Base-by-base conservation (phyloP, 2,329 filamentous ascomycete species). In the Teratosphaeria viscida region DNA sequence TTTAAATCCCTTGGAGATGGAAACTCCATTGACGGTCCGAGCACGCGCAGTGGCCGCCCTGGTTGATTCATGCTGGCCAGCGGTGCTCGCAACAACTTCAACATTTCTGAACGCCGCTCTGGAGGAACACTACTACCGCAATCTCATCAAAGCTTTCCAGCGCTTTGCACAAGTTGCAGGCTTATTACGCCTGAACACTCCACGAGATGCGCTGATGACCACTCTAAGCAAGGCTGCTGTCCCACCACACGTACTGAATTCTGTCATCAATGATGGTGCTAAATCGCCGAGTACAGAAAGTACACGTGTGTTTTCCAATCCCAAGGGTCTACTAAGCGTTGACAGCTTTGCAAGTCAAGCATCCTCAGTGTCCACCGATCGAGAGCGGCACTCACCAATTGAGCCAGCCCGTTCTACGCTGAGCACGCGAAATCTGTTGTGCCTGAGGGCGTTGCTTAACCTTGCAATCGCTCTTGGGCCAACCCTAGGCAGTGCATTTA, bases 121-220 rank as follows among this genome's bases (percentile, higher is more conserved):
- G 3, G 94, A 99, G 71, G 88, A 90, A 1, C 91, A 96, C 57
- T 96, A 94, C 67, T 99, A 97, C 68, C 92, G 96, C 65, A 85
- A 87, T 10, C 78, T 99, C 1, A 92, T 99, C 27, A 84, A 94
- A 65, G 89, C 92, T 0, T 95, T 97, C 66, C 94, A 99, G 68
- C 91, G 95, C 64, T 89, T 99, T 68, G 89, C 94, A 0, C 95
- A 99, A 71, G 92, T 97, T 2, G 90, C 94, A 47, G 95, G 94
- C 5, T 79, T 99, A 54, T 76, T 99, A 8, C 85, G 92, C 63
- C 82, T 97, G 10, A 79, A 82, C 12, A 96, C 92, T 0, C 92
- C 94, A 0, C 82, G 94, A 64, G 94, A 99, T 78, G 94, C 94
- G 0, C 95, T 99, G 68, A 79, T 99, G 37, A 97, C 94, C 0